phyloP scores from a whole-genome alignment of 2,329 filamentous ascomycete genomes.

The Torrubiella hemipterigena region DNA sequence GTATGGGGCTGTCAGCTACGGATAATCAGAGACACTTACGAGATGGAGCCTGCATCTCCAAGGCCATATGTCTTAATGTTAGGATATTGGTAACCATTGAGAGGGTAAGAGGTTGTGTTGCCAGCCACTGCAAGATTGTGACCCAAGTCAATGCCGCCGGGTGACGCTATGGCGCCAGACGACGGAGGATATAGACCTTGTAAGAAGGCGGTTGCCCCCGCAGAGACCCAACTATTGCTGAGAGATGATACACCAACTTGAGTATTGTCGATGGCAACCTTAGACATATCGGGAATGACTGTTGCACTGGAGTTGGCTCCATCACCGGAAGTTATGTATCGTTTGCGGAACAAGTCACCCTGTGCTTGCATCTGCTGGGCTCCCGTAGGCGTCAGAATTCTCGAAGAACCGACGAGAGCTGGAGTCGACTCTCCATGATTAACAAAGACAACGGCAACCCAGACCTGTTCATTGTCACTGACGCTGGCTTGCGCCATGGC shows the following conservation, averaged over 20 bases:
- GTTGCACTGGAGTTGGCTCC: conserved; percentile 15
- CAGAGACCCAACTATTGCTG: conserved; percentile 39
- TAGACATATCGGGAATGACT: conserved; percentile 29
- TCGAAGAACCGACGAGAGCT: conserved; percentile 13
- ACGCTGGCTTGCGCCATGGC: not conserved
- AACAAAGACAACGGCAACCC: conserved; percentile 36
- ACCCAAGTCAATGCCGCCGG: conserved; percentile 26
- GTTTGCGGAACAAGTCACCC: conserved; percentile 33
- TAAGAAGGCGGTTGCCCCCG: conserved; percentile 63
- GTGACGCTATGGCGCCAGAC: conserved; percentile 16
- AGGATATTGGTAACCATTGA: conserved; percentile 74
- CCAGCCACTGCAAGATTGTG: conserved; percentile 17
- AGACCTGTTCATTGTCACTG: conserved; percentile 26
- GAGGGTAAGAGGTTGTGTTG: conserved; percentile 49
- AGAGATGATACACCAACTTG: conserved; percentile 31
- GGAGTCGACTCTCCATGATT: conserved; percentile 44
- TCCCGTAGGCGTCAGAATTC: conserved; percentile 36
- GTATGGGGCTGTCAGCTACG: not conserved
- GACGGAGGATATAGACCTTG: conserved; percentile 76
- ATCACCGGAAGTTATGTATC: conserved; percentile 28
- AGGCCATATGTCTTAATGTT: conserved; percentile 44
- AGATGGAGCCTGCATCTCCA: conserved; percentile 30
- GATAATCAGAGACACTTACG: conserved; percentile 25
- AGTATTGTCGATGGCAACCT: conserved; percentile 33
- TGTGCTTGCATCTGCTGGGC: conserved; percentile 39